Conservation (phyloP, 1,284 basidiomycete genomes). For the Rhodotorula sp. region DNA sequence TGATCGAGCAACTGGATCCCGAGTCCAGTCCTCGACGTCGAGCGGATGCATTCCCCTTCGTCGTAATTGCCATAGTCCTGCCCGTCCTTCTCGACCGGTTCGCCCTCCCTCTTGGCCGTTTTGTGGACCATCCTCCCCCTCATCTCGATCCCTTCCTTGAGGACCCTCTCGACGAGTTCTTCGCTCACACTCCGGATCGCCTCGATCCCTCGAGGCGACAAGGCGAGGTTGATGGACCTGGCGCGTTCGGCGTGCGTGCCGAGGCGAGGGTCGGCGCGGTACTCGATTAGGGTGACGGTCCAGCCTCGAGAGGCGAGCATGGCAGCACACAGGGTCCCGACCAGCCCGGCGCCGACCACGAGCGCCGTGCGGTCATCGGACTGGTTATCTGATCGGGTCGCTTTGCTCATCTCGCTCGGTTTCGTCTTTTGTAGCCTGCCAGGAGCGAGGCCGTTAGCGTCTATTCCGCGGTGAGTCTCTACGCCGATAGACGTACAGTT, state of each 20-base stretch:
- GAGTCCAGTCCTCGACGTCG: constrained; percentile 31
- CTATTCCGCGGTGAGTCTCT: not conserved
- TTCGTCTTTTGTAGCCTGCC: not conserved
- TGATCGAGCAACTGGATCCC: constrained; percentile 42
- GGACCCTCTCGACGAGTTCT: constrained; percentile 67
- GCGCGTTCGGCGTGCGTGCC: constrained; percentile 24
- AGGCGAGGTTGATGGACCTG: constrained; percentile 93
- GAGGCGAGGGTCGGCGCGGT: constrained; percentile 46
- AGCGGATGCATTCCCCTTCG: constrained; percentile 38
- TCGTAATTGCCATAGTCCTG: constrained; percentile 36
- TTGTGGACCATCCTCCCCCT: constrained; percentile 88
- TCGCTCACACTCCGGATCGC: constrained; percentile 79
- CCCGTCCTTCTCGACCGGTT: constrained; percentile 11
- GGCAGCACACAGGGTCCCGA: constrained; percentile 86
- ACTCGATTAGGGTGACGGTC: constrained; percentile 85
- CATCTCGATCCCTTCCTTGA: constrained; percentile 86
- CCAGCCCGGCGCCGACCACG: constrained; percentile 80
- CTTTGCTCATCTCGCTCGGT: not conserved
- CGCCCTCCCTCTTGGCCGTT: constrained; percentile 13
- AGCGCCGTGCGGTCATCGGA: constrained; percentile 38
- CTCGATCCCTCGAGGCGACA: constrained; percentile 86
- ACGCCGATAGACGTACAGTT: no score
- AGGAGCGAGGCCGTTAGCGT: not conserved
- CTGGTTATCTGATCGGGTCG: not conserved
- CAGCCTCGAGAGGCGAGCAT: constrained; percentile 84